Percentiles rank a stretch among this genome's conserved stretches.
phyloP scores from a whole-genome alignment of 352 stramenopile genomes.

The Phytophthora sojae region DNA sequence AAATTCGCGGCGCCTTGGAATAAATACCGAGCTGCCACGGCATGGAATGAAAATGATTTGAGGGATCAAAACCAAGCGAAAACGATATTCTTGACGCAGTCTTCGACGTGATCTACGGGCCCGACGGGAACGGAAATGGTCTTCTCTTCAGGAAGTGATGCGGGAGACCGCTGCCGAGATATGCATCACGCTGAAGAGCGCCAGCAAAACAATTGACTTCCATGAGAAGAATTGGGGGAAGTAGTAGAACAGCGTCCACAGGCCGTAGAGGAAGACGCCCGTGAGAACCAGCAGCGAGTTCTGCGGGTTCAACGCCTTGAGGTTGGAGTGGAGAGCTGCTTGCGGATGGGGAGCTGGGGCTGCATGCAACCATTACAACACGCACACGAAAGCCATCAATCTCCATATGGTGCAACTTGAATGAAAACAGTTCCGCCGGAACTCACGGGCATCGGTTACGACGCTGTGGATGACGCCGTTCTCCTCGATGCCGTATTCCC shows the following conservation, averaged over 20 bases:
- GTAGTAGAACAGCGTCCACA: slow-evolving; percentile 86
- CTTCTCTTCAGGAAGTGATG: slow-evolving; percentile 43
- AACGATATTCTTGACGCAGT: slow-evolving; percentile 9
- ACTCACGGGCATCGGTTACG: slow-evolving; percentile 76
- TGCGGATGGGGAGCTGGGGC: slow-evolving; percentile 52
- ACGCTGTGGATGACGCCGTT: slow-evolving; percentile 80
- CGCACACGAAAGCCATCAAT: slow-evolving; percentile 22
- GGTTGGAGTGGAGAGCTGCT: slow-evolving; percentile 43
- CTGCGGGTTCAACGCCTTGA: slow-evolving; percentile 67
- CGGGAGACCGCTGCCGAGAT: slow-evolving; percentile 64
- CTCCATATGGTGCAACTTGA: slow-evolving; percentile 17
- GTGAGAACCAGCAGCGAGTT: slow-evolving; percentile 73
- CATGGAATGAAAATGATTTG: slow-evolving; percentile 8
- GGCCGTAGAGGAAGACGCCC: slow-evolving; percentile 68
- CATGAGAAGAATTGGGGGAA: slow-evolving; percentile 81
- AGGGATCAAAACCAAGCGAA: slow-evolving; percentile 25
- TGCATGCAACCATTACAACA: slow-evolving; percentile 35
- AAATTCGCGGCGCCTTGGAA: slow-evolving; percentile 32
- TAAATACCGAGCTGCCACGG: slow-evolving; percentile 47
- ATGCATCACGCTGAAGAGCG: slow-evolving; percentile 67
- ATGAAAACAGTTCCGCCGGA: slow-evolving; percentile 8
- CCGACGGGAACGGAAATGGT: background rate
- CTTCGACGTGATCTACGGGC: slow-evolving; percentile 10
- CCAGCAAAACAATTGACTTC: slow-evolving; percentile 77
- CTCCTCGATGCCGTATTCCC: slow-evolving; percentile 83